Base-by-base conservation (phyloP, 2,329 filamentous ascomycete genomes). In the Pseudopyricularia cyperi region DNA sequence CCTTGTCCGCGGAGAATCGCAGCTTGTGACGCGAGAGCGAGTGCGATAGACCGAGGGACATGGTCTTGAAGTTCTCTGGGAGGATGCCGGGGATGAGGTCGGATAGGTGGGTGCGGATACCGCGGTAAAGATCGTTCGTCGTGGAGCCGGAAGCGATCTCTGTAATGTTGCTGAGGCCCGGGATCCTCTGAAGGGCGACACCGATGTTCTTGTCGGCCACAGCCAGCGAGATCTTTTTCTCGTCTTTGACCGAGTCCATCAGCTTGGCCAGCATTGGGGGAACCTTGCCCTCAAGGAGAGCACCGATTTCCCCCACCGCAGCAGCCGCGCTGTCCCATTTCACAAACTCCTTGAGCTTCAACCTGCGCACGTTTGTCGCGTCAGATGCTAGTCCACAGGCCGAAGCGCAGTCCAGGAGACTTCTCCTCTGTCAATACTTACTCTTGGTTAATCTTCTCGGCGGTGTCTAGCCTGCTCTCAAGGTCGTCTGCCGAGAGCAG, bases 1-100 rank as follows among this genome's bases (percentile, higher is more conserved):
- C 91, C 77, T 98, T 98, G 66, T 98, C 90, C 53, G 91, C 86
- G 8, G 89, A 95, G 73, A 98, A 98, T 76, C 96, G 96, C 65
- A 98, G 82, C 78, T 95, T 97, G 74, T 98, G 90, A 57, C 90
- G 85, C 48, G 91, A 95, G 63, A 98, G 83, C 53, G 90, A 96
- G 74, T 98, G 93, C 34, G 91, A 95, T 50, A 98, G 83, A 81
- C 93, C 93, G 55, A 98, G 80, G 24, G 88, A 85, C 87, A 97
- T 97, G 62, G 89, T 93, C 65, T 89, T 85, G 65, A 97, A 82
- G 65, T 93, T 91, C 63, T 89, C 80, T 51, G 88, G 83, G 48
- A 85, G 74, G 56, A 98, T 80, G 51, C 89, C 90, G 56, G 93
- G 90, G 60, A 98, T 91, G 54, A 98, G 79, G 51, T 90, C 89